Evolutionary conservation across 1,284 basidiomycete species (phyloP), one percentile per base, ranked within the genome.

Genomic region (Pseudozyma flocculosa): DNA sequence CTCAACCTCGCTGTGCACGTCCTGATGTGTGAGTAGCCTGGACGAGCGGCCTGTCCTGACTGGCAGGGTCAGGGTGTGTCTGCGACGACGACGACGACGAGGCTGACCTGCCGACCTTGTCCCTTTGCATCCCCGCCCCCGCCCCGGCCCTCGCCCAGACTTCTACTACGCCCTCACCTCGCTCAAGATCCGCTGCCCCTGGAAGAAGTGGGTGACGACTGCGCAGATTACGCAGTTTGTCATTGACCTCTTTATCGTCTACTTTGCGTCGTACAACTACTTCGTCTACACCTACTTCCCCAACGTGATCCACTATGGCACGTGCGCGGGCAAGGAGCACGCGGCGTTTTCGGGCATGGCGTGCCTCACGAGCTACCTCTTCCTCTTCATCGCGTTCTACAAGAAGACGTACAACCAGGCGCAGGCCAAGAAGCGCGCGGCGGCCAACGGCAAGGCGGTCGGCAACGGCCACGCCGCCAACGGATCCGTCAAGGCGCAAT

Each of bases 1-100:
- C 85, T 96, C 72, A 99, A 99, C 83, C 83, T 98, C 55, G 81
- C 84, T 53, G 95, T 99, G 44, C 95, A 99, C 81, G 92, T 98
- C 75, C 82, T 97, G 73, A 99, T 99, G 95, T 98, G 32, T 34
- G 15, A 34, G 32, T 29, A n/a, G n/a, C n/a, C n/a, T n/a, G n/a
- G n/a, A n/a, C n/a, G 78, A 89, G 83, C 22, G 18, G 22, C n/a
- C n/a, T n/a, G n/a, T n/a, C n/a, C n/a, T n/a, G n/a, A n/a, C n/a
- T n/a, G n/a, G n/a, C n/a, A n/a, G n/a, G n/a, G n/a, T n/a, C n/a
- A n/a, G n/a, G n/a, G n/a, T n/a, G n/a, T n/a, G n/a, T n/a, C n/a
- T n/a, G n/a, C n/a, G n/a, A n/a, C n/a, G n/a, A n/a, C n/a, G n/a
- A n/a, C n/a, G n/a, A n/a, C n/a, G 29, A 29, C 7, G 7, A 29